Evolutionary conservation across 192 early-diverging fungal species (phyloP).

Genomic region (Coemansia furcata): DNA sequence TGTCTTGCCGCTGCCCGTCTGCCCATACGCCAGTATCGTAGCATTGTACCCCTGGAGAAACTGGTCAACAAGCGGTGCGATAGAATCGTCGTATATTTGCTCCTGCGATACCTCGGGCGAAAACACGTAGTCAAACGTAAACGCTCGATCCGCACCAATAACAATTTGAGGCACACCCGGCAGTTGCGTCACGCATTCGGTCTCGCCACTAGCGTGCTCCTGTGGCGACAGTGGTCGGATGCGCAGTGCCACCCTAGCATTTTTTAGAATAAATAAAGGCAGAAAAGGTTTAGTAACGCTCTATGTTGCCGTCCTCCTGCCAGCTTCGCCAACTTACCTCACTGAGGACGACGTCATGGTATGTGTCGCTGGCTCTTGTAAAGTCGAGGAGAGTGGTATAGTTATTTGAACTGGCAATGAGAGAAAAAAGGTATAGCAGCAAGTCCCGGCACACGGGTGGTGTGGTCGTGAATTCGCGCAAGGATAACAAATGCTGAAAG

Average conservation of each 20-base stretch:
- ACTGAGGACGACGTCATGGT: constrained; percentile 39
- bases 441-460: neutral
- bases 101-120: constrained; percentile 63
- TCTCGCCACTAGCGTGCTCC: constrained; percentile 41
- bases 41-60: constrained; percentile 86
- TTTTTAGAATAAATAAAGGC: neutral
- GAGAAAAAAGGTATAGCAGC: neutral
- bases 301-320: neutral
- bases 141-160: constrained; percentile 53
- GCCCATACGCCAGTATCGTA: constrained; percentile 88
- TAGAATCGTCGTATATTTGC: constrained; percentile 60
- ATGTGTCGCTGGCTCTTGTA: neutral
- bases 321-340: constrained; percentile 7
- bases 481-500: neutral
- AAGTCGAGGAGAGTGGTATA: neutral
- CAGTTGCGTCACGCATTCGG: constrained; percentile 51
- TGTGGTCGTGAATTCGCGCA: neutral
- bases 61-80: constrained; percentile 53
- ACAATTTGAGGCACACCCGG: constrained; percentile 52
- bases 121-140: constrained; percentile 76
- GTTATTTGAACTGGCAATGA: neutral
- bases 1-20: constrained; percentile 83
- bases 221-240: constrained; percentile 47
- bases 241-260: constrained; percentile 48
- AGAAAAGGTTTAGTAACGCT: neutral